Conservation (phyloP, 2,329 filamentous ascomycete species). For the Penicillium sp. region DNA sequence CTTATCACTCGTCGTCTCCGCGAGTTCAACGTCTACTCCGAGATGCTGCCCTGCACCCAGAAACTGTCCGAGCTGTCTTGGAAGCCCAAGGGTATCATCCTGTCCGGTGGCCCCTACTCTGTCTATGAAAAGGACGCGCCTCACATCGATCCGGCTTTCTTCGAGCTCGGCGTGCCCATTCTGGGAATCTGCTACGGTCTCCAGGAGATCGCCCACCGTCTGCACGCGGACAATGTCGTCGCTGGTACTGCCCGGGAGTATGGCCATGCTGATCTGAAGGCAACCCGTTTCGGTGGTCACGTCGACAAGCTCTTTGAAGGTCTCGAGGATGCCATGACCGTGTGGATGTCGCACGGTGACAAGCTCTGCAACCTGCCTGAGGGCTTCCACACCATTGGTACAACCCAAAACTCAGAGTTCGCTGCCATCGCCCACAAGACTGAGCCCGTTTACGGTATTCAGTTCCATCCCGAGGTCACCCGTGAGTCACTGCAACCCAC, state of each 20-base stretch:
- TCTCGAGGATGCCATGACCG: constrained; percentile 70
- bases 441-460: constrained; percentile 72
- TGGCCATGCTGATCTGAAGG: constrained; percentile 69
- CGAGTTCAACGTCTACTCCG: constrained; percentile 79
- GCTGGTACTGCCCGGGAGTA: constrained; percentile 57
- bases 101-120: constrained; percentile 70
- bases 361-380: constrained; percentile 77
- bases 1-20: constrained; percentile 76
- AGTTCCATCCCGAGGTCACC: constrained; percentile 84
- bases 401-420: constrained; percentile 74
- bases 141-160: constrained; percentile 75
- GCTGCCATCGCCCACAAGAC: constrained; percentile 69
- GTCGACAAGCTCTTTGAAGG: constrained; percentile 80
- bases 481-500: constrained; percentile 10
- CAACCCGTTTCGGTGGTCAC: constrained; percentile 61
- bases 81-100: constrained; percentile 82
- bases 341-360: constrained; percentile 90
- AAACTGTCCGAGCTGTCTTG: constrained; percentile 76
- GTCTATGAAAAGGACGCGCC: constrained; percentile 80
- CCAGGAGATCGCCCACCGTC: constrained; percentile 75
- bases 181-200: constrained; percentile 64
- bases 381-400: constrained; percentile 74
- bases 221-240: constrained; percentile 66
- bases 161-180: constrained; percentile 71
- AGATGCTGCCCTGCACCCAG: constrained; percentile 85